phyloP scores from a whole-genome alignment of 2,329 filamentous ascomycete genomes.

The Rutstroemia sp. region DNA sequence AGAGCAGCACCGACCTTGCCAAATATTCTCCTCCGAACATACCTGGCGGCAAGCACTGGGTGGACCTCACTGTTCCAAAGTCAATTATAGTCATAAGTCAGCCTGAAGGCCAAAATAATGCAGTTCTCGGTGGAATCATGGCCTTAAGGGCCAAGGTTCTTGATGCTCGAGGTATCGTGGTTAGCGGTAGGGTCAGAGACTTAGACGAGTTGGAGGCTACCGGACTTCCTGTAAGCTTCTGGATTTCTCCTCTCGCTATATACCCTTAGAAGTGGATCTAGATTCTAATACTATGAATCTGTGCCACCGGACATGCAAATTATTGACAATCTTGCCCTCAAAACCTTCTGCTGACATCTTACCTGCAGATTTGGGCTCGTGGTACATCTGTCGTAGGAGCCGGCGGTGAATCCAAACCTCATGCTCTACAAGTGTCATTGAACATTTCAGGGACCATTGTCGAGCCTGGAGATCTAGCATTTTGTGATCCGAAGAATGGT shows the following conservation, averaged over 20 bases:
- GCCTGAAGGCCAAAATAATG: conserved; percentile 57
- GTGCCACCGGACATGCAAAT: not conserved
- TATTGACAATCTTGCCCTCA: not conserved
- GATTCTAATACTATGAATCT: not conserved
- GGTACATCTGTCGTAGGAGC: conserved; percentile 52
- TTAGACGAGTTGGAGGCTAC: conserved; percentile 49
- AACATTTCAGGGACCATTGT: conserved; percentile 37
- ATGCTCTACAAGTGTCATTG: conserved; percentile 42
- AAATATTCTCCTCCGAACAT: conserved; percentile 37
- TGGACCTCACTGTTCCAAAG: conserved; percentile 52
- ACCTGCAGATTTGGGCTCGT: conserved; percentile 44
- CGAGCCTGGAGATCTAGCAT: conserved; percentile 56
- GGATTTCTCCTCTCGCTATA: not conserved
- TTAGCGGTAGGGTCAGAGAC: conserved; percentile 62
- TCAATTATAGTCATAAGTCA: conserved; percentile 63
- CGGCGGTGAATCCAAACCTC: conserved; percentile 48
- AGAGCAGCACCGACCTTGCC: conserved; percentile 37
- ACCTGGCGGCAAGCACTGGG: conserved; percentile 56
- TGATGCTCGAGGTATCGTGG: conserved; percentile 54
- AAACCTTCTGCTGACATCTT: not conserved
- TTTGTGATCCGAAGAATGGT: conserved; percentile 63
- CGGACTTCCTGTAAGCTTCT: conserved; percentile 45
- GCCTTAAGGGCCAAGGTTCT: conserved; percentile 59
- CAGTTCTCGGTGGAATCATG: conserved; percentile 71
- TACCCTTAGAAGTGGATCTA: not conserved